phyloP scores from a whole-genome alignment of 2,329 filamentous ascomycete species.

The Fusarium sp. region DNA sequence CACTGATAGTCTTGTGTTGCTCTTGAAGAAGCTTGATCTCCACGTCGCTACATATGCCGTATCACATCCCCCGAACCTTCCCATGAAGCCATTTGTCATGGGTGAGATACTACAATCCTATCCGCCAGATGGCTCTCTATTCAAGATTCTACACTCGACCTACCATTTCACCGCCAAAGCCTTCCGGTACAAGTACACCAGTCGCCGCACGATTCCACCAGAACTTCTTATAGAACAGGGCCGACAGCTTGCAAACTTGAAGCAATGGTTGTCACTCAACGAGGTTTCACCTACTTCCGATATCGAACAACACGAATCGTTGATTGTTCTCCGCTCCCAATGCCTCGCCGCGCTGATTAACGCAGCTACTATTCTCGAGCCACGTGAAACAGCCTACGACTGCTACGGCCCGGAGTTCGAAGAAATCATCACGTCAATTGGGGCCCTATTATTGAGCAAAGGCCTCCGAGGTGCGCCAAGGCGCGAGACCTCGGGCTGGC shows the following conservation, averaged over 20 bases:
- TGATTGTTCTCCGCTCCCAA: slow-evolving; percentile 29
- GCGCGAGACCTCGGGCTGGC: accelerated
- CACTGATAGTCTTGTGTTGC: slow-evolving; percentile 3
- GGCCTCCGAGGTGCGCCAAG: accelerated
- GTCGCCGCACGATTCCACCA: slow-evolving; percentile 11
- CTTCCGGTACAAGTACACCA: slow-evolving; percentile 28
- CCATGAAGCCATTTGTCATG: neutral
- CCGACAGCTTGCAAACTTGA: slow-evolving; percentile 23
- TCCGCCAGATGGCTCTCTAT: slow-evolving; percentile 3
- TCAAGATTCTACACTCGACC: slow-evolving; percentile 11
- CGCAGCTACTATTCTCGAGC: slow-evolving; percentile 18
- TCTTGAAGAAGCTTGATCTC: slow-evolving; percentile 33
- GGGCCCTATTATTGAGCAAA: neutral
- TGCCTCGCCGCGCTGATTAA: slow-evolving; percentile 25
- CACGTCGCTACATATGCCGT: slow-evolving; percentile 34
- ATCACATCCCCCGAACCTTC: slow-evolving; percentile 16
- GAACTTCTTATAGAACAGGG: slow-evolving; percentile 38
- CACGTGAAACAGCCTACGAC: slow-evolving; percentile 25
- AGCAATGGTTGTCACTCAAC: slow-evolving; percentile 27
- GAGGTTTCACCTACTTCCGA: neutral
- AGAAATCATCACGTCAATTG: slow-evolving; percentile 19
- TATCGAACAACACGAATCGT: neutral
- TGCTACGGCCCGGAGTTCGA: slow-evolving; percentile 30
- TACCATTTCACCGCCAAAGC: slow-evolving; percentile 31
- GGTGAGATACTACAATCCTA: neutral